Base-by-base conservation (phyloP, 2,329 filamentous ascomycete genomes). In the Verticillium nonalfalfae region DNA sequence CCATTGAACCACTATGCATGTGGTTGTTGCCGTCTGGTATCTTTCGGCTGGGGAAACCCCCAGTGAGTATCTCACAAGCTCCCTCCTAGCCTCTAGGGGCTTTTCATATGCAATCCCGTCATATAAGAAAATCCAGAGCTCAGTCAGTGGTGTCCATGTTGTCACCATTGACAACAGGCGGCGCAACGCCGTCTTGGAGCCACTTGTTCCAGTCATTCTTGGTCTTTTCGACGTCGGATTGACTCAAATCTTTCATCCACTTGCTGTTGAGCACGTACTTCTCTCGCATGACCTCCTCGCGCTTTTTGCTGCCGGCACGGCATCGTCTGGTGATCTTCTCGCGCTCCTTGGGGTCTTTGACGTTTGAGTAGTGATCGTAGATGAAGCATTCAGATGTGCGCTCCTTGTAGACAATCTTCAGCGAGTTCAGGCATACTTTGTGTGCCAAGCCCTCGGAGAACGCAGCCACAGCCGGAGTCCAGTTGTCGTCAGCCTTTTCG, bases 251-350 rank as follows among this genome's bases (percentile, higher is more conserved):
- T 75, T 91, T 86, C 73, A 96, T 81, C 76, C 93, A 94, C 64
- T 90, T 84, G 63, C 89, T 88, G 81, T 93, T 90, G 76, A 89
- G 89, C 65, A 96, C 86, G 74, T 92, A 80, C 81, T 94, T 95
- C 81, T 95, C 89, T 65, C 85, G 83, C 71, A 93, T 78, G 73
- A 86, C 90, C 67, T 79, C 79, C 65, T 90, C 83, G 31, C 91
- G 89, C 75, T 90, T 85, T 63, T 89, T 85, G 57, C 72, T 75
- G 14, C 79, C 67, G 6, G 74, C 73, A 71, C 83, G 82, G 78
- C 90, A 73, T 67, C 79, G 75, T 68, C 84, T 78, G 33, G 76
- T 75, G 7, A 76, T 74, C 33, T 75, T 70, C 62, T 79, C 77
- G 35, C 83, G 84, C 68, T 88, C 87, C 70, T 93, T 89, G 66